Base-by-base conservation (phyloP, 2,329 filamentous ascomycete genomes). In the Sclerotinia sclerotiorum region DNA sequence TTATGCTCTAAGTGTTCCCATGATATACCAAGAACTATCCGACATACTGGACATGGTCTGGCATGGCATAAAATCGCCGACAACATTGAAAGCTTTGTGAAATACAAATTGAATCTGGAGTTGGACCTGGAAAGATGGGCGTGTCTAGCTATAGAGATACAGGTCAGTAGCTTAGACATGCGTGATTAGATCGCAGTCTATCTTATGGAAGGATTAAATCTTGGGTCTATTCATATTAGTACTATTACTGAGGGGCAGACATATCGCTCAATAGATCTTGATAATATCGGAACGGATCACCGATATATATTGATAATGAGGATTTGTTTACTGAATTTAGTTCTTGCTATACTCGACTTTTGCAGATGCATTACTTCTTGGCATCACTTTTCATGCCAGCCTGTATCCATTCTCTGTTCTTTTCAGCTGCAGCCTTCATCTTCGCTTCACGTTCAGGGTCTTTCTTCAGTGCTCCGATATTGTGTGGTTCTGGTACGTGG, bases 401-500 rank as follows among this genome's bases (percentile, higher is more conserved):
- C 79, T 91, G 85, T 27, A 94, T 83, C 91, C 91, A 94, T 21
- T 79, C 79, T 68, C 82, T 82, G n/a, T 80, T 75, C 67, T 82
- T 77, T 42, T 79, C 83, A 11, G 86, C 88, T 73, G 82, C 77
- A 72, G 84, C 80, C 60, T 91, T 88, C 72, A 87, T 81, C 75
- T 84, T 82, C 72, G 84, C 83, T n/a, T 62, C 60, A 51, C 60
- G 60, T 5, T 67, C 64, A 0, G 79, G 80, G 73, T 82, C 70
- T 54, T 79, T 79, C 70, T 79, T 74, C 19, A 81, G 71, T 0
- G 83, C 79, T 67, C 90, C 78, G 32, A 90, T 87, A 74, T 83
- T 88, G 74, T 93, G 86, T 42, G 80, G 84, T 15, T 84, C 82
- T 3, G 92, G 92, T 17, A 94, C 87, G 79, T 94, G 84, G 67